Percentiles rank a stretch among this genome's conserved stretches.
These are phyloP conservation scores for Eragrostis tef DNA, from an alignment of 202 grass and related monocot species.

Conservation along the genomic window DNA sequence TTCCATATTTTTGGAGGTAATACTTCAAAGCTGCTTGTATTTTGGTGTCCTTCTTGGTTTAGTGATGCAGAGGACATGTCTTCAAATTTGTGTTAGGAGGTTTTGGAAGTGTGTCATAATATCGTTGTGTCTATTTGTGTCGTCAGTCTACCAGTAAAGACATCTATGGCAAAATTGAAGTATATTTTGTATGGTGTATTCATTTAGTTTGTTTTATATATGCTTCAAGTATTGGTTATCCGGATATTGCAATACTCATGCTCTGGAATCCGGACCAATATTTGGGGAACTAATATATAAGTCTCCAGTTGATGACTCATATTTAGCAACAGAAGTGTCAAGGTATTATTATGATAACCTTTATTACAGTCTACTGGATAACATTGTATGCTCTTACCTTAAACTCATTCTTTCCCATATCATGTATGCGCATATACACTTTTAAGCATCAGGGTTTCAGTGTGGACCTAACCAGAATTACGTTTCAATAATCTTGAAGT, in stretches of 20 bases:
- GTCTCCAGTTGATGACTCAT: not conserved
- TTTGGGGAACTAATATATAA: not conserved
- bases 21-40: not conserved
- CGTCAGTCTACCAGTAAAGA: not conserved
- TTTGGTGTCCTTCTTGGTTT: not conserved
- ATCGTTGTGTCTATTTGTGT: not conserved
- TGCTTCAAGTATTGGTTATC: not conserved
- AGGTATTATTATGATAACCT: slow-evolving; percentile 57
- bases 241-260: not conserved
- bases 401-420: not conserved
- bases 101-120: not conserved
- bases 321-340: slow-evolving; percentile 61
- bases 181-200: not conserved
- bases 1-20: slow-evolving; percentile 95
- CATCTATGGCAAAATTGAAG: not conserved
- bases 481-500: not conserved
- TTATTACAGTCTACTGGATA: not conserved
- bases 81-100: not conserved
- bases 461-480: not conserved
- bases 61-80: not conserved
- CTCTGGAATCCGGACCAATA: not conserved
- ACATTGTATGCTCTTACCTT: not conserved
- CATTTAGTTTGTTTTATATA: not conserved
- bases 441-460: not conserved
- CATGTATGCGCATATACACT: not conserved